Conservation (phyloP, 371 early-diverging fungal species). For the Sporodiniella umbellata region DNA sequence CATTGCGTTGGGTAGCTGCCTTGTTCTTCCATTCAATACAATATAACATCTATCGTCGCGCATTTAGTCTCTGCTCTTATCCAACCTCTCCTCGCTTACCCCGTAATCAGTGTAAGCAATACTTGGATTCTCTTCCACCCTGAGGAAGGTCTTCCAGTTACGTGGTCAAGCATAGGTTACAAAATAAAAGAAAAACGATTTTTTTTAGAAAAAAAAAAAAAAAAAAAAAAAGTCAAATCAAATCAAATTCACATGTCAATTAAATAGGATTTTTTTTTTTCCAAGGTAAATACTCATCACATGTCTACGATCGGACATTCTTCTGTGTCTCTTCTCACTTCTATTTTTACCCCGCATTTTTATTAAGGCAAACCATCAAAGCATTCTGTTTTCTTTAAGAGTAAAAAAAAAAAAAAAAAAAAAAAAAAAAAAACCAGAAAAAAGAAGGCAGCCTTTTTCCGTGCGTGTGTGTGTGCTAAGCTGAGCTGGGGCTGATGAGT, state of each 20-base stretch:
- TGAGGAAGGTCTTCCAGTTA: slow-evolving; percentile 90
- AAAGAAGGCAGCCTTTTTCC: too few species aligned
- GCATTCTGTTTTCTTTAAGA: too few species aligned
- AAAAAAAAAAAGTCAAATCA: not conserved
- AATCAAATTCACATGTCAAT: not conserved
- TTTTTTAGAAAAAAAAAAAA: not conserved
- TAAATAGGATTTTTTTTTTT: not conserved
- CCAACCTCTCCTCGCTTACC: slow-evolving; percentile 43
- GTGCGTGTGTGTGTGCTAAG: too few species aligned
- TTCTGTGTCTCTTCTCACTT: too few species aligned
- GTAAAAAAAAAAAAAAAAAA: too few species aligned
- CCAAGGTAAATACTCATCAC: not conserved
- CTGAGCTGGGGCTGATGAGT: too few species aligned
- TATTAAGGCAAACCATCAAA: too few species aligned
- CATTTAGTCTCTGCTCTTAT: not conserved
- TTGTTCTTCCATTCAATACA: slow-evolving; percentile 2
- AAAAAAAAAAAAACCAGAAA: too few species aligned
- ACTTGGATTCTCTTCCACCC: slow-evolving; percentile 83
- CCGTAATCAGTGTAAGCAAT: slow-evolving; percentile 55
- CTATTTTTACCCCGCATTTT: slow-evolving; percentile 1
- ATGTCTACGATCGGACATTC: not conserved
- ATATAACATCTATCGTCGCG: slow-evolving; percentile 33
- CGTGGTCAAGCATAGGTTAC: slow-evolving; percentile 86
- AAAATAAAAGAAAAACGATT: slow-evolving; percentile 23
- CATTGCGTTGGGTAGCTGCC: not conserved